A percentile compares a stretch with the other conserved stretches of the same genome.
Conservation (phyloP, 768 basidiomycete genomes). For the Tulasnella calospora region DNA sequence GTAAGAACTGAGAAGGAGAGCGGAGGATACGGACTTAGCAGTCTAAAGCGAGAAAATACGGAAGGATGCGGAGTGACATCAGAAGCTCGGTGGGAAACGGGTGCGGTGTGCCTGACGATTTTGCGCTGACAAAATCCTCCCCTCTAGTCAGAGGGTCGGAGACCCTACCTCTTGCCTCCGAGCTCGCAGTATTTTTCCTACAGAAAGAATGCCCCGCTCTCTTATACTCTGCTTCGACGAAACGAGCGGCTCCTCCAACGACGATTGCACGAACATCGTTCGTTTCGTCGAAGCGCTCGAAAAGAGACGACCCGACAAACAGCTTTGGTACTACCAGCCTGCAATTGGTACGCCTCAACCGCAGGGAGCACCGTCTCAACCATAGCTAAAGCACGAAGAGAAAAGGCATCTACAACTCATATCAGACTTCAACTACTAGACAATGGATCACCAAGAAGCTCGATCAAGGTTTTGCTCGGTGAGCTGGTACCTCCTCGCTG, state of each 20-base stretch:
- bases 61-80: too few relatives aligned
- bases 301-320: constrained; percentile 51
- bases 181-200: too few relatives aligned
- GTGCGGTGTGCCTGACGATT: too few relatives aligned
- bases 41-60: too few relatives aligned
- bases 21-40: too few relatives aligned
- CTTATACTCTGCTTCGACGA: constrained; percentile 70
- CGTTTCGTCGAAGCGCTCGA: constrained; percentile 63
- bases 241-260: constrained; percentile 37
- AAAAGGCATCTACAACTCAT: constrained; percentile 40
- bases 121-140: too few relatives aligned
- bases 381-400: constrained; percentile 35
- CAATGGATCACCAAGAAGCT: constrained; percentile 53
- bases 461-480: constrained; percentile 73
- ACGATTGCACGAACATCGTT: constrained; percentile 59
- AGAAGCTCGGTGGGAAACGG: too few relatives aligned
- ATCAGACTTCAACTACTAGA: constrained; percentile 58
- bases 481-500: constrained; percentile 3
- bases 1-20: too few relatives aligned
- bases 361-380: background rate
- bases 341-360: constrained; percentile 19
- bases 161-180: too few relatives aligned
- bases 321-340: constrained; percentile 69
- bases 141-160: too few relatives aligned
- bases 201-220: constrained; percentile 32